Base-by-base conservation (phyloP, 768 basidiomycete species). In the Amanita subjunquillea region DNA sequence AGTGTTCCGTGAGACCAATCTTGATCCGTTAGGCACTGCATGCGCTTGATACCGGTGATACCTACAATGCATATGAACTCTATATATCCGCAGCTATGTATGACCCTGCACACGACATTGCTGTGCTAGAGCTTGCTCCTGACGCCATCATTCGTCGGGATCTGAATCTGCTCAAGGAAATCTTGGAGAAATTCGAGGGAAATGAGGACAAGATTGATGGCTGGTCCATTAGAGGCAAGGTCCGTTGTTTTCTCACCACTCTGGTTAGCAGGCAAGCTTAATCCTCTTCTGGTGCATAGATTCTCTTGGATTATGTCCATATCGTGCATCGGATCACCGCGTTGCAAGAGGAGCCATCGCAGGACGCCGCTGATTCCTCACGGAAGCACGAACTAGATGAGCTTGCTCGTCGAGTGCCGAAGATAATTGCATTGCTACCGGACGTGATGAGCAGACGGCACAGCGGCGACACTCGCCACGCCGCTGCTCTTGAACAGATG, bases 201-300 rank as follows among this genome's bases (percentile, higher is more conserved):
- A 72, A 73, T 37, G 58, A 62, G 27, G 68, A 68, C 37, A 68
- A 67, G 53, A 60, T 94, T 8, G 79, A 80, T 40, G 81, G 81
- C 7, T 96, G 94, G 94, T 76, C 84, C 59, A 74, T 80, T 34
- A 83, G 87, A 34, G 94, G 94, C 48, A 86, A 93, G 77, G 91
- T 87, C 57, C 50, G 59, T 58, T 25, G 58, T 45, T 27, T 43
- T 27, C n/a, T 56, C 53, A 59, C 48, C 56, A 40, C 7, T 39
- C 46, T 52, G 46, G 53, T 50, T 22, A 50, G 36, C 7, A 47
- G n/a, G 7, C 5, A 48, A 38, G 12, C 23, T 36, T 32, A 30
- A 42, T 39, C 17, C 7, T 32, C 15, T 54, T 29, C 17, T 27
- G 32, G 36, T 32, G 27, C 50, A 34, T 55, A 90, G 87, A 70